A percentile compares a stretch with the other conserved stretches of the same genome.
Evolutionary conservation across 352 stramenopile species (phyloP).

Genomic region (Phytophthora chlamydospora): DNA sequence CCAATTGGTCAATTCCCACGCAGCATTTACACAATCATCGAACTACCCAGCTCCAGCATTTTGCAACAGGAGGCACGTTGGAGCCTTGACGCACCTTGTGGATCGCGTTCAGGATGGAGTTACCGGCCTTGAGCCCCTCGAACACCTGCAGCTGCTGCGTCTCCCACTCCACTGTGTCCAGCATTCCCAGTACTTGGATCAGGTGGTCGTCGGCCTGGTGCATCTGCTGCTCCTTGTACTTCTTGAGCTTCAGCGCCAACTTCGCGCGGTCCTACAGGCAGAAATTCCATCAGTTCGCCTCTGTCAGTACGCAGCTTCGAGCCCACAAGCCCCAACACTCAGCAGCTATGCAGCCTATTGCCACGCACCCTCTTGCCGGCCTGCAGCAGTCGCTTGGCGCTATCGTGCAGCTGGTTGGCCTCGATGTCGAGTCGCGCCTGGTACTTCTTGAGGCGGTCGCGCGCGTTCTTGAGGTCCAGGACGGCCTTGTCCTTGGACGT

Average conservation of each 20-base stretch:
- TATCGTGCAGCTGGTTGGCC: slow-evolving; percentile 77
- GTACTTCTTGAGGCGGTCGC: slow-evolving; percentile 87
- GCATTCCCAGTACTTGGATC: slow-evolving; percentile 85
- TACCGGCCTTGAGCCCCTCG: slow-evolving; percentile 88
- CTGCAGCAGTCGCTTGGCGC: slow-evolving; percentile 76
- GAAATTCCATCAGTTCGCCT: background rate
- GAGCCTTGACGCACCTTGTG: slow-evolving; percentile 59
- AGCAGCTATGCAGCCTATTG: background rate
- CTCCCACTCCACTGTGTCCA: slow-evolving; percentile 91
- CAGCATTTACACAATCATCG: slow-evolving; percentile 5
- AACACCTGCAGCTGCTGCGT: slow-evolving; percentile 89
- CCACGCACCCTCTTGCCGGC: slow-evolving; percentile 62
- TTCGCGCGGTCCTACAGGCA: slow-evolving; percentile 77
- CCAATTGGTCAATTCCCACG: background rate
- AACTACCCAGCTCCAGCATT: background rate
- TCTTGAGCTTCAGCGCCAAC: slow-evolving; percentile 88
- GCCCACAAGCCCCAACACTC: background rate
- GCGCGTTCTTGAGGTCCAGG: slow-evolving; percentile 91
- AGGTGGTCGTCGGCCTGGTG: slow-evolving; percentile 85
- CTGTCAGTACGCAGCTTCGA: background rate
- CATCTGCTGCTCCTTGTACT: slow-evolving; percentile 92
- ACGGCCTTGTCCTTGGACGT: slow-evolving; percentile 90
- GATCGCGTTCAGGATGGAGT: slow-evolving; percentile 87
- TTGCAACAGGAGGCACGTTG: background rate
- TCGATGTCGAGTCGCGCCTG: slow-evolving; percentile 84